phyloP scores from a whole-genome alignment of 352 stramenopile species.

The Phytophthora ramorum region DNA sequence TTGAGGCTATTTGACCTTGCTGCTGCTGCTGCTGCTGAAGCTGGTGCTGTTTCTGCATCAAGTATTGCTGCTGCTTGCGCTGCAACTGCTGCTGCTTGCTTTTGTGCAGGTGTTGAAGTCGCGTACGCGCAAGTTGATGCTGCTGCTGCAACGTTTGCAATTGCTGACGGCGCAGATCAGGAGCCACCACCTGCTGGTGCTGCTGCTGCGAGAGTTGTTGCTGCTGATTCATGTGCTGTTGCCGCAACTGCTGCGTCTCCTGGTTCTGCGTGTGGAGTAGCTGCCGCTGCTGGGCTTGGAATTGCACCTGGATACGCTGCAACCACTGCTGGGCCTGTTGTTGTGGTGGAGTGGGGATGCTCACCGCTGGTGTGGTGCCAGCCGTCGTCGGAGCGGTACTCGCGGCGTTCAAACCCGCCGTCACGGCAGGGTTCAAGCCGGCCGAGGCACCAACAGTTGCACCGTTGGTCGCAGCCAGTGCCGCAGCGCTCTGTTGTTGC shows the following conservation, averaged over 20 bases:
- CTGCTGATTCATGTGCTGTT: conserved; percentile 80
- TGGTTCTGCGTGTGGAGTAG: conserved; percentile 78
- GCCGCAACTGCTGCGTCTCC: conserved; percentile 78
- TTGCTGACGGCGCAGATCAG: conserved; percentile 69
- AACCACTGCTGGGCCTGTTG: conserved; percentile 84
- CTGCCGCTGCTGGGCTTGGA: conserved; percentile 80
- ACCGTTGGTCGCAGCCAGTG: conserved; percentile 30
- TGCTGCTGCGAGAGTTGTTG: conserved; percentile 78
- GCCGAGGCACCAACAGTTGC: conserved; percentile 25
- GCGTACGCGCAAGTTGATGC: conserved; percentile 67
- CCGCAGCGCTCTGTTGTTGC: conserved; percentile 30
- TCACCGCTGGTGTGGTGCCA: conserved; percentile 29
- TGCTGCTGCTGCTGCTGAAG: conserved; percentile 70
- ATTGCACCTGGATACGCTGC: conserved; percentile 85
- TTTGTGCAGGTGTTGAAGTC: conserved; percentile 79
- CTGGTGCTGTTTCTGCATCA: conserved; percentile 82
- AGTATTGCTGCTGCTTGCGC: conserved; percentile 81
- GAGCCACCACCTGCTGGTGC: conserved; percentile 65
- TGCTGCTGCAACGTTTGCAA: conserved; percentile 82
- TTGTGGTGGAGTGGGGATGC: conserved; percentile 51
- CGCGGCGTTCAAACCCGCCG: conserved; percentile 33
- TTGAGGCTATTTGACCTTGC: conserved; percentile 39
- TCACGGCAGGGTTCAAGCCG: conserved; percentile 39
- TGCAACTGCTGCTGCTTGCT: conserved; percentile 85
- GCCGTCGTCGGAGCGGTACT: conserved; percentile 34